Evolutionary conservation across 345 rosid species (phyloP).

Genomic region (Viola odorata): DNA sequence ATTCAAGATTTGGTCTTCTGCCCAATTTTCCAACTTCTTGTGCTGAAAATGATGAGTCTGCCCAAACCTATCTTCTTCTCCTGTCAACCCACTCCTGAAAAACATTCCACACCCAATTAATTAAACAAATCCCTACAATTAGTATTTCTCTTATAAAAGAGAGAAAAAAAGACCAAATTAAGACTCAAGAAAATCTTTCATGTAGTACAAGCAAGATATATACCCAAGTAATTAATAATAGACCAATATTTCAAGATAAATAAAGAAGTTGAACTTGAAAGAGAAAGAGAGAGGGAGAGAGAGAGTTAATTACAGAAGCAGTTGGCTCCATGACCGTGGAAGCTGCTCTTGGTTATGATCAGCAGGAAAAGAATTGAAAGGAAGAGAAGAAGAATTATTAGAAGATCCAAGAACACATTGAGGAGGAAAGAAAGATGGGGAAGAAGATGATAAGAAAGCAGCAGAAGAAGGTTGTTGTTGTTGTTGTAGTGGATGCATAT

Average conservation of each 20-base stretch:
- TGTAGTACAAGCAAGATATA: too few relatives aligned
- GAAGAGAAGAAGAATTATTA: constrained; percentile 32
- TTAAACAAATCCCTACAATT: not conserved
- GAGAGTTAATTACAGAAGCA: constrained; percentile 38
- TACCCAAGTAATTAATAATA: too few relatives aligned
- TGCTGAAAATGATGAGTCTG: constrained; percentile 23
- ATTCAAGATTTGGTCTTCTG: constrained; percentile 36
- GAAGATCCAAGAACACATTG: constrained; percentile 42
- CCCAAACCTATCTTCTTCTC: constrained; percentile 32
- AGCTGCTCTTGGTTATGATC: constrained; percentile 31
- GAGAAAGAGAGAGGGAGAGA: constrained; percentile 11
- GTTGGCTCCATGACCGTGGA: constrained; percentile 61
- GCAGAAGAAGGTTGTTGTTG: too few relatives aligned
- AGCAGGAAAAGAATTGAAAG: constrained; percentile 31
- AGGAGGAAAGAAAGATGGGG: constrained; percentile 30
- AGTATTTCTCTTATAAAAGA: too few relatives aligned
- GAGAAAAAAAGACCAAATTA: too few relatives aligned
- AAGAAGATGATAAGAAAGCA: constrained; percentile 30
- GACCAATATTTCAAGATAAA: too few relatives aligned
- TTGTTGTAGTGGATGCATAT: constrained; percentile 46
- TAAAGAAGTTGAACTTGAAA: too few relatives aligned
- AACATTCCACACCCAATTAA: not conserved
- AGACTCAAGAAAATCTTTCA: too few relatives aligned
- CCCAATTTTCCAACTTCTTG: constrained; percentile 30
- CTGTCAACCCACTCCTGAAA: constrained; percentile 34